Percentiles rank a stretch among this genome's conserved stretches.
These are phyloP conservation scores for Hypoxylon lienhwacheense DNA, from an alignment of 495 filamentous ascomycete genomes.

Conservation along the genomic window DNA sequence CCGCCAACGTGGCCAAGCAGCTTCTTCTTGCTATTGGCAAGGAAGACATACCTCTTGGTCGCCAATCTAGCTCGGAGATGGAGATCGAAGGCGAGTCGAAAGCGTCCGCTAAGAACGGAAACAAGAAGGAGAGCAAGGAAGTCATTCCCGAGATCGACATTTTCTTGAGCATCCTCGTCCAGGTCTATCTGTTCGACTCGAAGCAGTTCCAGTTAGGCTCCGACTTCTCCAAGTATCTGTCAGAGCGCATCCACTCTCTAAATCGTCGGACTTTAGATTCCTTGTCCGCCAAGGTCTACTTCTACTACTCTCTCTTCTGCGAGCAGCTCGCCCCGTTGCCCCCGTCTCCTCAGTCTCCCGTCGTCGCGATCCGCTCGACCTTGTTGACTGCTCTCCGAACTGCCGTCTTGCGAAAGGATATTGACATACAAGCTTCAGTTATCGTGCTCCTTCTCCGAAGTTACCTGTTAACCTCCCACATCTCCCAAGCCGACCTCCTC, in stretches of 20 bases:
- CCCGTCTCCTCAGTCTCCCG: constrained; percentile 79
- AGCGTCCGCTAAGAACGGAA: constrained; percentile 48
- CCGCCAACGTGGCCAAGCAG: constrained; percentile 65
- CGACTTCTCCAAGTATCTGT: constrained; percentile 77
- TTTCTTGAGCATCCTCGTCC: constrained; percentile 84
- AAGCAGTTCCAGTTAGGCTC: constrained; percentile 77
- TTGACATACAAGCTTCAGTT: constrained; percentile 92
- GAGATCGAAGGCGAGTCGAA: constrained; percentile 70
- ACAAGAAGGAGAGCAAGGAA: constrained; percentile 67
- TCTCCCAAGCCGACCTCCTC: constrained; percentile 92
- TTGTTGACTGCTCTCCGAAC: constrained; percentile 88
- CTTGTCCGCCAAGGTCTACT: constrained; percentile 92
- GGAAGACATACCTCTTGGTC: constrained; percentile 60
- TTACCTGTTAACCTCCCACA: constrained; percentile 94
- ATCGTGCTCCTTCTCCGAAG: constrained; percentile 93
- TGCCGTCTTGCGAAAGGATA: constrained; percentile 90
- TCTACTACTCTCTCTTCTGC: constrained; percentile 93
- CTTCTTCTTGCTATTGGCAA: constrained; percentile 69
- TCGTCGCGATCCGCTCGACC: constrained; percentile 81
- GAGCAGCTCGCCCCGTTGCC: constrained; percentile 85
- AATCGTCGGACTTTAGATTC: constrained; percentile 95
- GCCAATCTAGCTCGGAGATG: constrained; percentile 64
- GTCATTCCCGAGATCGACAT: constrained; percentile 87
- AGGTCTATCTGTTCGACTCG: constrained; percentile 86
- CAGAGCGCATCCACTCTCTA: constrained; percentile 79